A percentile compares a stretch with the other conserved stretches of the same genome.
Conservation (phyloP, 495 filamentous ascomycete species). For the Penicillium odoratum region DNA sequence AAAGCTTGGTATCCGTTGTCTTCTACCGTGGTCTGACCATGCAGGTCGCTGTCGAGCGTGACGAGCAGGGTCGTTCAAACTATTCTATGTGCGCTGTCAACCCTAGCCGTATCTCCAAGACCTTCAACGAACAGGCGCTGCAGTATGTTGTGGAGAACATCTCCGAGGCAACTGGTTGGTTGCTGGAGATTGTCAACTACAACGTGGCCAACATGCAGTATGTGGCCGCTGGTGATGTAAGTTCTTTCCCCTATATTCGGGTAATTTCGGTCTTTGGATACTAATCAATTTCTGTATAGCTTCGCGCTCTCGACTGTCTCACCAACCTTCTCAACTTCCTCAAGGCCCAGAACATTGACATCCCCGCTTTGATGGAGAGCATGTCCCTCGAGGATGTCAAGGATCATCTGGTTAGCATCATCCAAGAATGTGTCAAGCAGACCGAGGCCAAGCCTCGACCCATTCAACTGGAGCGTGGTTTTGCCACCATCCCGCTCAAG, state of each 20-base stretch:
- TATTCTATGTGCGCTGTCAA: conserved; percentile 99
- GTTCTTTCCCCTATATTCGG: conserved; percentile 7
- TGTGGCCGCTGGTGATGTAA: conserved; percentile 87
- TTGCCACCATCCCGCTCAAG: conserved; percentile 93
- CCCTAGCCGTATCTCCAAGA: conserved; percentile 93
- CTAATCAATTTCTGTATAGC: conserved; percentile 40
- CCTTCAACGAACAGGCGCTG: conserved; percentile 94
- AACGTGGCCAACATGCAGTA: conserved; percentile 99
- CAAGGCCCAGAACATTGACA: conserved; percentile 94
- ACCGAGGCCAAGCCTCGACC: conserved; percentile 87
- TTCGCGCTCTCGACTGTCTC: conserved; percentile 91
- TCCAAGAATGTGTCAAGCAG: conserved; percentile 76
- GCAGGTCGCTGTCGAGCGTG: conserved; percentile 98
- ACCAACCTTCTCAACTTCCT: conserved; percentile 91
- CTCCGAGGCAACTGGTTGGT: conserved; percentile 87
- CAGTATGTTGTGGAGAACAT: conserved; percentile 95
- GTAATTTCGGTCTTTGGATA: conserved; percentile 6
- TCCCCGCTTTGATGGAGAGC: conserved; percentile 83
- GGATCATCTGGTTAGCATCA: conserved; percentile 79
- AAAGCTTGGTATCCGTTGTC: conserved; percentile 95
- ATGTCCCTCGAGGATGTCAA: conserved; percentile 83
- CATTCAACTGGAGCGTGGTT: conserved; percentile 85
- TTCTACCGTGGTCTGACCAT: conserved; percentile 99
- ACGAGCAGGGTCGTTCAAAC: conserved; percentile 87
- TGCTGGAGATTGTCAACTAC: conserved; percentile 98